A percentile compares a stretch with the other conserved stretches of the same genome.
phyloP scores from a whole-genome alignment of 2,329 filamentous ascomycete genomes.

The Aphanoascus verrucosus region DNA sequence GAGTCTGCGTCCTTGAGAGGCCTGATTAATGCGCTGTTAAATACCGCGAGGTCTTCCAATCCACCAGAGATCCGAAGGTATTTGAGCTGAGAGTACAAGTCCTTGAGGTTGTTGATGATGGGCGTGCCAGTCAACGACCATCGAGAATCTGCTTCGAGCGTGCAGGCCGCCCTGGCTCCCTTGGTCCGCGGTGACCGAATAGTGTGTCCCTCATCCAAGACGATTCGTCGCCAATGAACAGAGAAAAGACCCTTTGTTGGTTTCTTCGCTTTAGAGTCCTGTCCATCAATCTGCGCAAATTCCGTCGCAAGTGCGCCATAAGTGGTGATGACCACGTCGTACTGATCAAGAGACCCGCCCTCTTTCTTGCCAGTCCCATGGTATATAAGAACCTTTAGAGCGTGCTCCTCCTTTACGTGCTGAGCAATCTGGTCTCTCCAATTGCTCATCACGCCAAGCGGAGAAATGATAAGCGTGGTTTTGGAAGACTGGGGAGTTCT shows the following conservation, averaged over 20 bases:
- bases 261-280: constrained; percentile 32
- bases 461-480: constrained; percentile 68
- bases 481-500: constrained; percentile 40
- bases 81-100: constrained; percentile 67
- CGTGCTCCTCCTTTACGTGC: constrained; percentile 56
- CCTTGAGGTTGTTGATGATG: constrained; percentile 71
- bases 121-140: constrained; percentile 77
- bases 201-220: constrained; percentile 73
- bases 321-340: constrained; percentile 72
- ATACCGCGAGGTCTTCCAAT: constrained; percentile 60
- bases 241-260: constrained; percentile 48
- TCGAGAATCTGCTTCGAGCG: constrained; percentile 57
- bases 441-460: constrained; percentile 80
- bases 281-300: constrained; percentile 42
- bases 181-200: constrained; percentile 71
- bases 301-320: constrained; percentile 68
- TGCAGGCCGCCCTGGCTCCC: constrained; percentile 56
- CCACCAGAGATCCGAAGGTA: constrained; percentile 69
- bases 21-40: constrained; percentile 60
- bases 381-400: constrained; percentile 60
- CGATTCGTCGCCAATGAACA: constrained; percentile 63
- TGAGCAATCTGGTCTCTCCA: constrained; percentile 70
- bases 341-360: constrained; percentile 50
- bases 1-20: constrained; percentile 51
- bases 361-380: constrained; percentile 54